phyloP scores from a whole-genome alignment of 2,329 filamentous ascomycete species.

The Escovopsis weberi region DNA sequence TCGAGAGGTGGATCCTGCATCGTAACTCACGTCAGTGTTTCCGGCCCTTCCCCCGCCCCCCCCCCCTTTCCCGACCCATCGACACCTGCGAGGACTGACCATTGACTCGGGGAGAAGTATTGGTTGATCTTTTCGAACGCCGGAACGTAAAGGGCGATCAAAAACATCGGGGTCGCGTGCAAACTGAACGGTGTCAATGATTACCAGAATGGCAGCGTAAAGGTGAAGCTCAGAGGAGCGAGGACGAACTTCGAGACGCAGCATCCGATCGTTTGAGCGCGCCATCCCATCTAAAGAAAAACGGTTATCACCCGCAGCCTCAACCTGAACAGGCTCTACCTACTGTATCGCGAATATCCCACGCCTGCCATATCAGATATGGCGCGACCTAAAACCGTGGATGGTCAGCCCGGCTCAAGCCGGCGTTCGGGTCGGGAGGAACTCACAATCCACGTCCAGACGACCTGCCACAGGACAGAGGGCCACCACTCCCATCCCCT shows the following conservation, averaged over 20 bases:
- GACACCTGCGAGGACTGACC: slow-evolving; percentile 32
- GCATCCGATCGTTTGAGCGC: slow-evolving; percentile 34
- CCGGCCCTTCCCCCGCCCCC: slow-evolving; percentile 12
- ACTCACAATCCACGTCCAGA: slow-evolving; percentile 36
- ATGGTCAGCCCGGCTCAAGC: not conserved
- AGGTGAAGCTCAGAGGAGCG: not conserved
- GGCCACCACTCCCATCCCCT: slow-evolving; percentile 48
- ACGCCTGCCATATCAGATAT: slow-evolving; percentile 35
- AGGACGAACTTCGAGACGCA: slow-evolving; percentile 15
- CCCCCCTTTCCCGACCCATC: slow-evolving; percentile 2
- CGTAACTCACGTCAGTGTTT: slow-evolving; percentile 23
- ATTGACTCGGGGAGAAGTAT: slow-evolving; percentile 42
- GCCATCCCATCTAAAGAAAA: slow-evolving; percentile 43
- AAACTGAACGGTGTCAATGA: slow-evolving; percentile 23
- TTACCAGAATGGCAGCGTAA: not conserved
- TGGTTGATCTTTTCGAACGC: slow-evolving; percentile 33
- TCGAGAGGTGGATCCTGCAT: slow-evolving; percentile 31
- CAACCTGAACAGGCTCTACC: slow-evolving; percentile 37
- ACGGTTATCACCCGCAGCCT: slow-evolving; percentile 35
- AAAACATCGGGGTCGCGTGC: slow-evolving; percentile 49
- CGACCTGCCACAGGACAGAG: slow-evolving; percentile 37
- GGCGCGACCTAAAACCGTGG: slow-evolving; percentile 26
- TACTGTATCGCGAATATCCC: slow-evolving; percentile 31
- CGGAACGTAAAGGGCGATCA: slow-evolving; percentile 38
- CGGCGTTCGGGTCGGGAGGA: not conserved